phyloP scores from a whole-genome alignment of 805 yeast species.

The Schizosaccharomyces octosporus region DNA sequence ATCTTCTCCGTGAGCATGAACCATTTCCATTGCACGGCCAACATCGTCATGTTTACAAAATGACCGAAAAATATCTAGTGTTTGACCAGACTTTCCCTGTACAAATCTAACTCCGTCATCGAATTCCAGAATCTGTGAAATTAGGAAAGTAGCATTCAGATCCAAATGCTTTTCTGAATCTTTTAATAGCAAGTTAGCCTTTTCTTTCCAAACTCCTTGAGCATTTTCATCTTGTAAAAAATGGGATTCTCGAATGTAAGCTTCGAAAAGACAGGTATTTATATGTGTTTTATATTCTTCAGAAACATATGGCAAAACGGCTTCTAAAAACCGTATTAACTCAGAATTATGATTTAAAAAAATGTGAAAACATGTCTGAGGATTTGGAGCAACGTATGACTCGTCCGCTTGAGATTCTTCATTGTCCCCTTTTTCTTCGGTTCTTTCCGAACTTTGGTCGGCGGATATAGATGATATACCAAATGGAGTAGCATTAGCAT shows the following conservation, averaged over 20 bases:
- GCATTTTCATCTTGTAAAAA: constrained; percentile 17
- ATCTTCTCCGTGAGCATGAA: constrained; percentile 32
- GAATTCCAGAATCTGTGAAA: constrained; percentile 26
- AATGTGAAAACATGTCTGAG: constrained; percentile 62
- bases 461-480: constrained; percentile 8
- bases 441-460: constrained; percentile 18
- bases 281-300: constrained; percentile 19
- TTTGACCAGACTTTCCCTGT: constrained; percentile 19
- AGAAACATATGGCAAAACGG: constrained; percentile 35
- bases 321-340: constrained; percentile 78
- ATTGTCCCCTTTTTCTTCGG: neutral
- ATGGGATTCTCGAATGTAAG: constrained; percentile 41
- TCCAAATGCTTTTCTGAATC: constrained; percentile 28
- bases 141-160: constrained; percentile 26
- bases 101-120: constrained; percentile 12
- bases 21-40: constrained; percentile 28
- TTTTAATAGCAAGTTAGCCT: constrained; percentile 32
- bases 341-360: constrained; percentile 70
- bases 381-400: constrained; percentile 66
- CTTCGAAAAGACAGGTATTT: constrained; percentile 59
- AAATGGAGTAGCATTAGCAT: neutral
- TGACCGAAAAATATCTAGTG: constrained; percentile 42
- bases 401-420: neutral
- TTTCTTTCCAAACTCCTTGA: constrained; percentile 30
- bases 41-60: constrained; percentile 35